Base-by-base conservation (phyloP, 2,329 filamentous ascomycete genomes). In the Aspergillus sp. region DNA sequence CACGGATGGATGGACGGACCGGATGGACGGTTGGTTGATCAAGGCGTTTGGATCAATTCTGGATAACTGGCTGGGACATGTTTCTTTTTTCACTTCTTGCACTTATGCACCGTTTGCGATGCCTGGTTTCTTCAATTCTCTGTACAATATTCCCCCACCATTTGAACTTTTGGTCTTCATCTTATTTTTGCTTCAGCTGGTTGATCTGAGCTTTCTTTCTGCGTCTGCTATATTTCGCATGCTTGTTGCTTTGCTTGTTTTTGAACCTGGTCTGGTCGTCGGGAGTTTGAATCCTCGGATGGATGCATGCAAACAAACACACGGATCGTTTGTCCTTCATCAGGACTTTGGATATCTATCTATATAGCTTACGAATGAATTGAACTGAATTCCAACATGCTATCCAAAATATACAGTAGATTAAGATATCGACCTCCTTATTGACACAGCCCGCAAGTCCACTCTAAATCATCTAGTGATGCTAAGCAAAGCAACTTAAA, bases 141-240 rank as follows among this genome's bases (percentile, higher is more conserved):
- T 60, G 51, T 50, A 51, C 42, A 17, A 51, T 58, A 53, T 58
- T 58, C 47, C 47, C 47, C 47, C 25, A 50, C 47, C 23, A 23
- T 48, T 30, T 55, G 32, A 13, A 36, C 11, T 51, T 32, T 25
- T 49, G 11, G 7, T 52, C 57, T 21, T 38, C 42, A 47, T 47
- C 23, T 48, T 32, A 19, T 38, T 17, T 27, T 17, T 21, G 17
- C 41, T 51, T 53, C 54, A 53, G 23, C 41, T 50, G 23, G 15
- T 50, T 57, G 44, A 44, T 50, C 23, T 57, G 27, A 44, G 13
- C 32, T 56, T 55, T 23, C 19, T 55, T 3, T 30, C 48, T 39
- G 19, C 17, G 7, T 49, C 15, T 17, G 5, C n/a, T 7, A 5
- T 49, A 17, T 30, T 15, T 25, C 2, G 11, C 44, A 30, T 13